Base-by-base conservation (phyloP, 2,329 filamentous ascomycete genomes). In the Seiridium unicorne region DNA sequence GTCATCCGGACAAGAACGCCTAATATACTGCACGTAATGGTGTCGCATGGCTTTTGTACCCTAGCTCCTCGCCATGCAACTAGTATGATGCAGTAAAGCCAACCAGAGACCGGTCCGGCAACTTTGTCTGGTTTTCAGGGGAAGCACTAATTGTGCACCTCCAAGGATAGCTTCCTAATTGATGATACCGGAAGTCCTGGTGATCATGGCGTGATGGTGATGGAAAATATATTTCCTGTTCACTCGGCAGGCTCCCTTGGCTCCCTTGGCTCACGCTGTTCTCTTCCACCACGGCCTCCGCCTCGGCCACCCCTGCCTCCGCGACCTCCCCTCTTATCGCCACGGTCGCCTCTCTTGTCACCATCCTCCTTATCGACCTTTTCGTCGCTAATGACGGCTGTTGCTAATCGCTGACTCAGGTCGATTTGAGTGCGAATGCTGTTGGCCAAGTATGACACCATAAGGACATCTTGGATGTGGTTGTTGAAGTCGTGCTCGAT, bases 401-500 rank as follows among this genome's bases (percentile, higher is more conserved):
- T 95, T 58, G 94, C 94, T 72, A 99, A 83, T 65, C 94, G 88
- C 84, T 98, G 96, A 66, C 93, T 96, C 61, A 99, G 88, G 73
- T 98, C 95, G 81, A 99, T 97, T 82, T 99, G 95, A 68, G 94
- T 98, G 77, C 94, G 92, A 79, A 98, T 97, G 67, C 93, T 97
- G 84, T 98, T 99, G 76, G 95, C 93, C 66, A 99, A 86, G 82
- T 99, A 99, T 68, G 93, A 96, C 70, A 99, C 93, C 77, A 98
- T 93, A 67, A 99, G 88, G 63, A 99, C 93, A 76, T 99, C 95
- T 82, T 99, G 95, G 77, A 99, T 93, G 81, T 99, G 95, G 83
- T 96, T 97, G 87, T 99, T 99, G 87, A 99, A 99, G 82, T 98
- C 93, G 74, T 90, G 86, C 84, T 99, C 95, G 73, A 99, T 93